Evolutionary conservation across 768 basidiomycete genomes (phyloP).

Genomic region (Podaxis sp.): DNA sequence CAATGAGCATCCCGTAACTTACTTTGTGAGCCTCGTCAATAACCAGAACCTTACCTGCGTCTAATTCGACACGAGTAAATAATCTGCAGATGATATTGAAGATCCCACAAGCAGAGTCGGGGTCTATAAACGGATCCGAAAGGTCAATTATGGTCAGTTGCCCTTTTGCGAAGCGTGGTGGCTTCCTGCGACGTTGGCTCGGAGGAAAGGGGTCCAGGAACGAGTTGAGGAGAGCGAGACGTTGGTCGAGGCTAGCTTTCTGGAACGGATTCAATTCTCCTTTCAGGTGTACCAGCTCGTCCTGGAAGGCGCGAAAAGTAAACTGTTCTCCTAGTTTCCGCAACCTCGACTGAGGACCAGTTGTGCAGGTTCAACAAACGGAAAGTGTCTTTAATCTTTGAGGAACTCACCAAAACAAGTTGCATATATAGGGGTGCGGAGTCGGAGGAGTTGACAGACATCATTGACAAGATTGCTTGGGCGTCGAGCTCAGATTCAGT

Average conservation of each 20-base stretch:
- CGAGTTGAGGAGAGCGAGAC: constrained; percentile 57
- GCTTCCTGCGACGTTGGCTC: constrained; percentile 4
- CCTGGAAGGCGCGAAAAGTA: constrained; percentile 49
- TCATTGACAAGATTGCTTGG: constrained; percentile 69
- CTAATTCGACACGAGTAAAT: constrained; percentile 60
- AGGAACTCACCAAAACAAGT: constrained; percentile 53
- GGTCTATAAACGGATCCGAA: constrained; percentile 73
- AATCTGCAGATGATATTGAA: constrained; percentile 70
- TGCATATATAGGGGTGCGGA: constrained; percentile 71
- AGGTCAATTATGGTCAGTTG: constrained; percentile 69
- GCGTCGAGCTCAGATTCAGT: constrained; percentile 65
- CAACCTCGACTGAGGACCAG: constrained; percentile 48
- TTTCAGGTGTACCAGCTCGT: constrained; percentile 44
- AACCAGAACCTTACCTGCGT: constrained; percentile 66
- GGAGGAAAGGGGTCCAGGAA: constrained; percentile 42
- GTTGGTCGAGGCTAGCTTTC: constrained; percentile 55
- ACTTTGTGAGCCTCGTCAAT: constrained; percentile 81
- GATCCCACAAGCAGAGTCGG: constrained; percentile 62
- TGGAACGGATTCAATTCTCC: constrained; percentile 55
- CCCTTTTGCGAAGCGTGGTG: constrained; percentile 49
- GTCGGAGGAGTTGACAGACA: constrained; percentile 65
- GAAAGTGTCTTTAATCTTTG: neutral
- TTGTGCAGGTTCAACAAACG: neutral
- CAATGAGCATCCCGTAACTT: constrained; percentile 8
- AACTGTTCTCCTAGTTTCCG: constrained; percentile 64